Conservation (phyloP, 148 eudicot species). For the Chenopodium album region DNA sequence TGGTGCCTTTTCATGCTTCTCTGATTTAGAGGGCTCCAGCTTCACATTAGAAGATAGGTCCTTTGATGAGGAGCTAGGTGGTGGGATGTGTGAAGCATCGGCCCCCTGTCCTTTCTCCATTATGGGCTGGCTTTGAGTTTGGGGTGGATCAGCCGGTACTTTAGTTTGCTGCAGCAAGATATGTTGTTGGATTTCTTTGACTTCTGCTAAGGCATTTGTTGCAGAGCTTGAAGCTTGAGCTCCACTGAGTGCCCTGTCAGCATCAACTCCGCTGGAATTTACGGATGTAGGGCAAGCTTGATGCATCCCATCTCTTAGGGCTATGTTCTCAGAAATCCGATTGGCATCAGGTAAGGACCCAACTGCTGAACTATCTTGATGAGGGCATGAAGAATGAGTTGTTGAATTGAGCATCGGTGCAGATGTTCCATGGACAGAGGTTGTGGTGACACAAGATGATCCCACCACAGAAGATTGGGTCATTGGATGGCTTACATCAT, state of each 20-base stretch:
- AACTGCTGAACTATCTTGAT: slow-evolving; percentile 29
- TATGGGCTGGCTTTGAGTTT: slow-evolving; percentile 30
- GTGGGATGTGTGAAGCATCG: slow-evolving; percentile 36
- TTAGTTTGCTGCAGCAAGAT: slow-evolving; percentile 28
- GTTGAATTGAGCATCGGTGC: slow-evolving; percentile 70
- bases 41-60: slow-evolving; percentile 45
- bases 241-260: slow-evolving; percentile 34
- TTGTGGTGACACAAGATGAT: slow-evolving; percentile 79
- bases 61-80: slow-evolving; percentile 38
- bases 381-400: slow-evolving; percentile 51
- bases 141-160: slow-evolving; percentile 32
- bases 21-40: slow-evolving; percentile 50
- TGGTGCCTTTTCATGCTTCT: slow-evolving; percentile 57
- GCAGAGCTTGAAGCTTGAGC: slow-evolving; percentile 37
- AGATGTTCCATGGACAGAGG: slow-evolving; percentile 64
- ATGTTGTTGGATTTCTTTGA: slow-evolving; percentile 30
- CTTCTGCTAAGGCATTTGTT: slow-evolving; percentile 30
- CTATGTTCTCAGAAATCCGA: slow-evolving; percentile 28
- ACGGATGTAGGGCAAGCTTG: slow-evolving; percentile 39
- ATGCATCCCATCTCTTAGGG: slow-evolving; percentile 31
- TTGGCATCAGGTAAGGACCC: slow-evolving; percentile 38
- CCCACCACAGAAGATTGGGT: slow-evolving; percentile 84
- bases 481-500: slow-evolving; percentile 57
- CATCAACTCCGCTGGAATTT: slow-evolving; percentile 18
- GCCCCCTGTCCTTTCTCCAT: slow-evolving; percentile 30